Conservation (phyloP, 768 basidiomycete species). For the Termitomyces sp. region DNA sequence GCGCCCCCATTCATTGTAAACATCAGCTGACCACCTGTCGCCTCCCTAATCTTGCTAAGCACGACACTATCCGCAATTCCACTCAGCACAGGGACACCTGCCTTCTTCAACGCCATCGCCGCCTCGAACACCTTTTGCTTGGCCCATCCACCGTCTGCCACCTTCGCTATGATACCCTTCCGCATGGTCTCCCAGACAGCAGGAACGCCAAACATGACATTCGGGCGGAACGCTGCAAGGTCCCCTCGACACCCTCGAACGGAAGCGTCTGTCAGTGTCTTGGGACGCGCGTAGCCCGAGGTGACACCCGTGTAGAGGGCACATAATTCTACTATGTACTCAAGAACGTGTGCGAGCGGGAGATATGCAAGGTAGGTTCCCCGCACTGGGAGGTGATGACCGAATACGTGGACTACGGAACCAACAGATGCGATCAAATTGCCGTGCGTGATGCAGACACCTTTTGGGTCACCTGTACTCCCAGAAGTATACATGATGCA, state of each 20-base stretch:
- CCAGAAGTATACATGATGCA: conserved; percentile 79
- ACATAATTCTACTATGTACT: conserved; percentile 86
- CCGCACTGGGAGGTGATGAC: conserved; percentile 50
- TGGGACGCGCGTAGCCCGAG: conserved; percentile 85
- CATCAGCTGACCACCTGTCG: conserved; percentile 84
- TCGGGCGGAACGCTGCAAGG: conserved; percentile 72
- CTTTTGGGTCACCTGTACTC: conserved; percentile 91
- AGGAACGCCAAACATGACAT: conserved; percentile 91
- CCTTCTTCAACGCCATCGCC: conserved; percentile 72
- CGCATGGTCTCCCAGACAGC: conserved; percentile 97
- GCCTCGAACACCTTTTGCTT: conserved; percentile 77
- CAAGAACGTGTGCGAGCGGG: conserved; percentile 91
- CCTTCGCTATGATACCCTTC: conserved; percentile 85
- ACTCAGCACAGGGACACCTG: conserved; percentile 58
- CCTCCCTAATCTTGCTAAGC: conserved; percentile 68
- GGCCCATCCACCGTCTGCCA: conserved; percentile 58
- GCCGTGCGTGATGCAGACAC: conserved; percentile 81
- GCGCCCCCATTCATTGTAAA: conserved; percentile 84
- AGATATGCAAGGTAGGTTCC: conserved; percentile 87
- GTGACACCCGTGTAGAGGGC: conserved; percentile 74
- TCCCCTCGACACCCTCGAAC: conserved; percentile 86
- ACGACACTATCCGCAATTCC: conserved; percentile 70
- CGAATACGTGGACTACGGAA: conserved; percentile 63
- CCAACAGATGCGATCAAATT: conserved; percentile 88
- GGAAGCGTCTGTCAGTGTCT: conserved; percentile 93